A percentile compares a stretch with the other conserved stretches of the same genome.
phyloP scores from a whole-genome alignment of 2,329 filamentous ascomycete species.

The Acephala macrosclerotiorum region DNA sequence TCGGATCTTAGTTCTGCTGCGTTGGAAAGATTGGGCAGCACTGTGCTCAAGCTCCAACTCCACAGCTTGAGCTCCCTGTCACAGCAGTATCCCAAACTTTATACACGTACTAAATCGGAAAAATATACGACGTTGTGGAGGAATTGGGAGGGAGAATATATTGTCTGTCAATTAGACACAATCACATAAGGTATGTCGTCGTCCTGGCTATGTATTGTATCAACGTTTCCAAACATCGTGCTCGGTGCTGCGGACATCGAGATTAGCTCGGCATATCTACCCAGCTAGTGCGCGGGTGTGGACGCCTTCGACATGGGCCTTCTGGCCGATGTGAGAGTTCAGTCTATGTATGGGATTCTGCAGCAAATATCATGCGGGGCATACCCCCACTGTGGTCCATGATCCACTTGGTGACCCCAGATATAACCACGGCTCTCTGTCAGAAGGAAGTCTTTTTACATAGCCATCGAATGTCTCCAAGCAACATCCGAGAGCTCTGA shows the following conservation, averaged over 20 bases:
- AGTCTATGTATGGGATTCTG: conserved; percentile 24
- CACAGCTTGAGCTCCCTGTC: conserved; percentile 2
- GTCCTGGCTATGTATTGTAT: conserved; percentile 20
- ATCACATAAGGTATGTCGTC: conserved; percentile 19
- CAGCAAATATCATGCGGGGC: conserved; percentile 36
- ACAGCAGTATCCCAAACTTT: not conserved
- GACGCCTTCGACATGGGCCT: conserved; percentile 35
- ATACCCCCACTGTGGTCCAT: conserved; percentile 30
- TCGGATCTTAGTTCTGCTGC: conserved; percentile 4
- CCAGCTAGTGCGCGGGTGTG: conserved; percentile 37
- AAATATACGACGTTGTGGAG: conserved; percentile 14
- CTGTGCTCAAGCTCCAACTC: conserved; percentile 5
- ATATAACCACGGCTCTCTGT: conserved; percentile 37
- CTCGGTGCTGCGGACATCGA: conserved; percentile 36
- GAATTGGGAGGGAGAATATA: conserved; percentile 22
- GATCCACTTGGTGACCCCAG: conserved; percentile 24
- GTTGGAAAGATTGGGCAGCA: not conserved
- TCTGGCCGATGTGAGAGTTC: conserved; percentile 38
- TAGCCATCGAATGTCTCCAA: conserved; percentile 1
- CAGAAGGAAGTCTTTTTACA: conserved; percentile 8
- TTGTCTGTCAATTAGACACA: conserved; percentile 19
- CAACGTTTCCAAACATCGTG: conserved; percentile 16
- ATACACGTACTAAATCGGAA: conserved; percentile 9
- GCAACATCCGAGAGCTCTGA: conserved; percentile 46
- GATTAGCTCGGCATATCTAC: conserved; percentile 30